Evolutionary conservation across 495 filamentous ascomycete species (phyloP), one percentile per base, ranked within the genome.

Genomic region (Podospora pseudopauciseta): DNA sequence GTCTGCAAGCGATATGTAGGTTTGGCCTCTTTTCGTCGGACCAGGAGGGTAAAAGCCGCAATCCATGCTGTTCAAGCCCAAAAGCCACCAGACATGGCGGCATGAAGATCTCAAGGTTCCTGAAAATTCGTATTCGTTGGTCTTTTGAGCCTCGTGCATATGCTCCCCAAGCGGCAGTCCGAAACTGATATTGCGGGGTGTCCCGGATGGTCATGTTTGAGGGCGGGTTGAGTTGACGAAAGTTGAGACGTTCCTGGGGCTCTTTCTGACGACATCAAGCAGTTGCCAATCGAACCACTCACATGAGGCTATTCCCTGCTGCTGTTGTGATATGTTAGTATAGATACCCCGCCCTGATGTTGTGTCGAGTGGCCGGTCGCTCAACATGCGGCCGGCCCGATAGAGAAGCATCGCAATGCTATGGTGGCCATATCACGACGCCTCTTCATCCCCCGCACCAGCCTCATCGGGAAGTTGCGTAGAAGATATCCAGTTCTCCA

Each of bases 401-500:
- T 58, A 19, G 23, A 58, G 23, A 18, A 26, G 55, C n/a, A 20
- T 20, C 7, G 55, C 23, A n/a, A 58, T 19, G 55, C 39, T 49
- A 49, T 49, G 55, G n/a, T 58, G n/a, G 23, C 19, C n/a, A 20
- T 58, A 58, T 26, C n/a, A 20, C 55, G 23, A 58, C n/a, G 53
- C 60, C 13, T 72, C 74, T 11, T 69, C 75, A 13, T 77, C 75
- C 30, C 63, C 73, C n/a, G 71, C 76, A 30, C 55, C 79, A 64
- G 73, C 77, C 55, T 77, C 76, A 60, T 79, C 79, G 23, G 82
- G 84, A 65, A 86, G 77, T 74, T 93, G 91, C 13, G 89, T 93
- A 9, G 84, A 87, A 16, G 87, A 86, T 60, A 97, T 94, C 91
- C 93, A 97, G 75, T 93, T 92, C 82, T 97, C 93, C 89, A 97